Evolutionary conservation across 2,329 filamentous ascomycete genomes (phyloP), one percentile per base, ranked within the genome.

Genomic region (Hypoxylon sp.): DNA sequence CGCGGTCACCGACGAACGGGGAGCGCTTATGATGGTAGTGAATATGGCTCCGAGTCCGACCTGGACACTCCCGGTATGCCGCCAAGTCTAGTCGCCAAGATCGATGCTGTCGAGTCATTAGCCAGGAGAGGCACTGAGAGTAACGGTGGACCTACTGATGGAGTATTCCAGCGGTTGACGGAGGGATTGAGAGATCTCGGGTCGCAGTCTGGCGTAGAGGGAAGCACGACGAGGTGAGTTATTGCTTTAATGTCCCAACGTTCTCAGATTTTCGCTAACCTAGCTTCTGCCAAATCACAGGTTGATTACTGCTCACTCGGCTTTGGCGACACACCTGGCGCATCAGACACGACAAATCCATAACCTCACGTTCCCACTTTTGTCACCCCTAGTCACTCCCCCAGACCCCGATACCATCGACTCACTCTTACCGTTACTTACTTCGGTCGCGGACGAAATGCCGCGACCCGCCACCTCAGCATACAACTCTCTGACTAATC

Each of bases 301-400:
- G 73, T 81, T 93, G 68, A 91, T 92, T 75, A 93, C 91, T 44
- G 89, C 91, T 32, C 90, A 93, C 76, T 87, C 90, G 26, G 90
- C 91, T 12, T 81, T 93, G 50, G 89, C 91, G 48, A 91, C 91
- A 18, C 91, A 96, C 74, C 82, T 95, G 45, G 84, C 85, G 12
- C 89, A 93, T 77, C 91, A 95, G 79, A 90, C 91, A 51, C 90
- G 91, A 56, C 88, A 89, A 66, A 81, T 96, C 8, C 91, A 93
- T 71, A 90, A 89, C 62, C 83, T 95, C 32, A 87, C 89, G 1
- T 92, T 91, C 70, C 87, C 84, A 28, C 80, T 95, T 20, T 84
- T 93, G 67, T 91, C 90, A 12, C 91, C 91, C 0, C 82, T 92
- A 22, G 85, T 88, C 11, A 79, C 87, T 20, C 82, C 89, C 0